phyloP scores from a whole-genome alignment of 768 basidiomycete species.

The Lactarius indigo region DNA sequence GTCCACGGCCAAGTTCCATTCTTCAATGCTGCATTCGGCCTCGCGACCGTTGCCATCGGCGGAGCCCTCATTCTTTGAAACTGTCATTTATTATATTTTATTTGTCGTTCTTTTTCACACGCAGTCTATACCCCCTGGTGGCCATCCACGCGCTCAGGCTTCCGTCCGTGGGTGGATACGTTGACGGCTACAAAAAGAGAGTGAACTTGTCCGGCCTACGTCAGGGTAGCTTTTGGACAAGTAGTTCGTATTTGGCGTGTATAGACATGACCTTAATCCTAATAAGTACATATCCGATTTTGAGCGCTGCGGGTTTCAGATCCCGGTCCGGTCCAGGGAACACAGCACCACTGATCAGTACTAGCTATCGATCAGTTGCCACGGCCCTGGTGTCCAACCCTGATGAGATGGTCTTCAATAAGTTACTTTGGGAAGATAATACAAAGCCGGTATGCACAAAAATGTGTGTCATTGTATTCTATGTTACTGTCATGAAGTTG shows the following conservation, averaged over 20 bases:
- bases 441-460: too few relatives aligned
- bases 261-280: not conserved
- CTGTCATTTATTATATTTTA: not conserved
- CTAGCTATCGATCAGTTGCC: too few relatives aligned
- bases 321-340: too few relatives aligned
- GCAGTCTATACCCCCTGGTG: not conserved
- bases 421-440: too few relatives aligned
- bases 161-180: not conserved
- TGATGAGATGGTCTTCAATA: too few relatives aligned
- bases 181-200: not conserved
- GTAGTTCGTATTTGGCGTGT: not conserved
- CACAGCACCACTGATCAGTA: too few relatives aligned
- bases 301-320: too few relatives aligned
- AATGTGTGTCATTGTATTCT: too few relatives aligned
- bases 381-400: too few relatives aligned
- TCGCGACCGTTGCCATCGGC: constrained; percentile 10
- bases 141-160: not conserved
- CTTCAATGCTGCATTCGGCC: not conserved
- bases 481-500: too few relatives aligned
- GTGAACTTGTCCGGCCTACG: not conserved
- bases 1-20: not conserved
- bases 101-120: not conserved
- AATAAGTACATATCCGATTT: not conserved
- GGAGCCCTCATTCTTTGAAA: constrained; percentile 6
- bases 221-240: not conserved